Evolutionary conservation across 2,329 filamentous ascomycete genomes (phyloP).

Genomic region (Penicillium sp.): DNA sequence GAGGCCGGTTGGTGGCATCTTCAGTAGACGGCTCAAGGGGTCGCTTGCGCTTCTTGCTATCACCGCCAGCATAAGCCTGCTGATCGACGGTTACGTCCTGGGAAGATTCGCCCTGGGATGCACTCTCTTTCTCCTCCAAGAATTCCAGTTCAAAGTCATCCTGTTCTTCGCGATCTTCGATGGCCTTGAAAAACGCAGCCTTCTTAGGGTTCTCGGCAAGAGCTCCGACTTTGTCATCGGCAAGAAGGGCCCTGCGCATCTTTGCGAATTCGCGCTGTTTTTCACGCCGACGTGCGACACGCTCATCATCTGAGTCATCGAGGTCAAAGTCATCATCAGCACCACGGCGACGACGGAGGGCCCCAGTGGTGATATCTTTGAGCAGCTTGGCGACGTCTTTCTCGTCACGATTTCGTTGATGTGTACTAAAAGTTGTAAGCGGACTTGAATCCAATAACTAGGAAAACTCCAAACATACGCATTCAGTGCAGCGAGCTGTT

Average conservation of each 20-base stretch:
- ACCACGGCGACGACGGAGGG: constrained; percentile 77
- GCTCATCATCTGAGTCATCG: constrained; percentile 86
- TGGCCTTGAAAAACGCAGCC: constrained; percentile 84
- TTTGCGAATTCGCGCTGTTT: constrained; percentile 88
- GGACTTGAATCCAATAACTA: neutral
- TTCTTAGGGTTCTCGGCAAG: constrained; percentile 89
- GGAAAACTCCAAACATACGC: constrained; percentile 65
- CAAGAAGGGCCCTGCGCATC: constrained; percentile 85
- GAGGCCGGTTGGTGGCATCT: constrained; percentile 56
- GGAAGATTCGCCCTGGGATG: constrained; percentile 44
- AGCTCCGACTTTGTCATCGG: constrained; percentile 88
- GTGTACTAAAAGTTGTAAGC: constrained; percentile 61
- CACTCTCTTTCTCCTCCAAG: constrained; percentile 54
- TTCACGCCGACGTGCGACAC: constrained; percentile 72
- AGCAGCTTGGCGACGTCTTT: constrained; percentile 88
- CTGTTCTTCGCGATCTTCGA: constrained; percentile 77
- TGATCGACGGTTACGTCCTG: constrained; percentile 28
- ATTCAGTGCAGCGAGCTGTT: constrained; percentile 81
- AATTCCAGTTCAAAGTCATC: constrained; percentile 78
- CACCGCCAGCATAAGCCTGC: constrained; percentile 24
- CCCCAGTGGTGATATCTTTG: constrained; percentile 89
- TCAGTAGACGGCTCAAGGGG: constrained; percentile 43
- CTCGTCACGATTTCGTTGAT: constrained; percentile 78
- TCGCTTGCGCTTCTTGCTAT: constrained; percentile 46
- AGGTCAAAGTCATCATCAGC: constrained; percentile 77